A percentile compares a stretch with the other conserved stretches of the same genome.
phyloP scores from a whole-genome alignment of 176 grass and related monocot genomes.

The Oryza australiensis region DNA sequence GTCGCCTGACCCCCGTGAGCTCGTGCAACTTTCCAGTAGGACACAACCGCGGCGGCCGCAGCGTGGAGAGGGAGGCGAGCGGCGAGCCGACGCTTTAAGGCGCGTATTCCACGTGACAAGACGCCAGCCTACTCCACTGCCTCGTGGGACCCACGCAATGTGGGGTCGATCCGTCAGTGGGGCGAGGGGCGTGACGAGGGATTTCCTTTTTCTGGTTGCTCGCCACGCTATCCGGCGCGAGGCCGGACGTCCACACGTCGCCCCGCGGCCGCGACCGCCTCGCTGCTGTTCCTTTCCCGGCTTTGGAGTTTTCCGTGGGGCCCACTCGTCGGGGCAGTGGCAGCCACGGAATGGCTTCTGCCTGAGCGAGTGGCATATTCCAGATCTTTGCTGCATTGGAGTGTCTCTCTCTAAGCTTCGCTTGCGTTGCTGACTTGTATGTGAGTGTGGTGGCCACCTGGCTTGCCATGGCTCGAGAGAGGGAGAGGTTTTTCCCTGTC shows the following conservation, averaged over 20 bases:
- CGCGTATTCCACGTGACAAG: no score
- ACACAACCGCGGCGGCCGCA: neutral
- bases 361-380: slow-evolving; percentile 14
- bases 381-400: slow-evolving; percentile 16
- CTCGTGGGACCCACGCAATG: accelerated
- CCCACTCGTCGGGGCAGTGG: neutral
- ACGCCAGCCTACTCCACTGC: neutral
- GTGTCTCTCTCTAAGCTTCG: neutral
- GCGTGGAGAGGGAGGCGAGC: neutral
- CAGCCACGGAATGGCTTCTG: neutral
- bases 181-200: neutral
- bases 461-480: no score
- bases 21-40: slow-evolving; percentile 7
- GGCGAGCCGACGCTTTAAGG: neutral
- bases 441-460: no score
- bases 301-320: slow-evolving; percentile 26
- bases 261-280: no score
- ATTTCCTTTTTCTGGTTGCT: neutral
- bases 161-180: neutral
- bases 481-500: no score
- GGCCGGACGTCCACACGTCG: slow-evolving; percentile 52
- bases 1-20: slow-evolving; percentile 24
- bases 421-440: neutral
- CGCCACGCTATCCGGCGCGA: slow-evolving; percentile 48
- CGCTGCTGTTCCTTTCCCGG: neutral